Evolutionary conservation across 1,139 yeast genomes (phyloP).

Genomic region (Geotrichum fermentans): DNA sequence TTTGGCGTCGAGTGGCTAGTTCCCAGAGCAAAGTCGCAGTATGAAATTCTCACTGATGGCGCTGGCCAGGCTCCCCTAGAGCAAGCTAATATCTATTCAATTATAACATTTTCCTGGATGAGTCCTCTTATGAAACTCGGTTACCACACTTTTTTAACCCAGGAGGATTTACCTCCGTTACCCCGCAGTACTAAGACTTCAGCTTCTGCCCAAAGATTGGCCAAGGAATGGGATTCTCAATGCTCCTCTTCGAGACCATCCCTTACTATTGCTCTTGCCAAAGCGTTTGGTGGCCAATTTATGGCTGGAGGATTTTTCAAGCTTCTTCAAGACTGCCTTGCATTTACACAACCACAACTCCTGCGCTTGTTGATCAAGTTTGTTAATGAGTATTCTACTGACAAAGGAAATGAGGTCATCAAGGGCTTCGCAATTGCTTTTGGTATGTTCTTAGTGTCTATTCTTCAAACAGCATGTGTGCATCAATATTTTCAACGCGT

Average conservation of each 20-base stretch:
- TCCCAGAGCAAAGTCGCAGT: conserved; percentile 42
- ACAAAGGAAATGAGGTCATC: conserved; percentile 45
- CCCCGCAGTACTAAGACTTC: conserved; percentile 50
- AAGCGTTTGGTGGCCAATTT: conserved; percentile 69
- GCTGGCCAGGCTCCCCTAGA: conserved; percentile 60
- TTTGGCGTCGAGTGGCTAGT: conserved; percentile 54
- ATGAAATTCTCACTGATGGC: conserved; percentile 40
- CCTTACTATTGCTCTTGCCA: conserved; percentile 55
- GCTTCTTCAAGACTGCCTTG: conserved; percentile 68
- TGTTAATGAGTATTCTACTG: conserved; percentile 63
- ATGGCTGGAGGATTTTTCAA: conserved; percentile 74
- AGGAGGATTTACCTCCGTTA: conserved; percentile 73
- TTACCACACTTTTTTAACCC: conserved; percentile 64
- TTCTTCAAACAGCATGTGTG: conserved; percentile 74
- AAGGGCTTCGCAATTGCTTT: conserved; percentile 79
- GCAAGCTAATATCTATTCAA: conserved; percentile 72
- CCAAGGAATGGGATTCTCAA: conserved; percentile 55
- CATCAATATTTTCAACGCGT: conserved; percentile 92
- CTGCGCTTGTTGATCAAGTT: conserved; percentile 69
- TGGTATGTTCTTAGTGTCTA: conserved; percentile 78
- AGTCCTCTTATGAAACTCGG: conserved; percentile 84
- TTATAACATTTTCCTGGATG: conserved; percentile 88
- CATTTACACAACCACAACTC: conserved; percentile 86
- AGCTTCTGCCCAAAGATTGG: conserved; percentile 38
- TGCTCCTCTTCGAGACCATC: conserved; percentile 52